Conservation (phyloP, 371 early-diverging fungal genomes). For the Actinomucor elegans region DNA sequence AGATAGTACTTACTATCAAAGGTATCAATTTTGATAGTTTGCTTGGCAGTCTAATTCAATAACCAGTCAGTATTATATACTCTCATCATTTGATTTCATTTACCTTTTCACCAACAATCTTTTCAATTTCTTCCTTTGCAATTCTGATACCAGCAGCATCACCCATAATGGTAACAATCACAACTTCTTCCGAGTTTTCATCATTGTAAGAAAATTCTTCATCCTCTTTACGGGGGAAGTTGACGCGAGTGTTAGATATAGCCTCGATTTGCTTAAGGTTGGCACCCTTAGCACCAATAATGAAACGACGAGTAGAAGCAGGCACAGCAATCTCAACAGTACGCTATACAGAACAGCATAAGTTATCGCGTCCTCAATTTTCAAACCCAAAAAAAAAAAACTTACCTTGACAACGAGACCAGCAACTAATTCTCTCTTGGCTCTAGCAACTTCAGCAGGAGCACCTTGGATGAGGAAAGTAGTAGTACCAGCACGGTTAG, state of each 20-base stretch:
- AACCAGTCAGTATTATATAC: neutral
- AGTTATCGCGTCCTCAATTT: neutral
- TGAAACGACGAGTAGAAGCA: constrained; percentile 73
- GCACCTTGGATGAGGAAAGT: constrained; percentile 87
- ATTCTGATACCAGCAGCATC: constrained; percentile 79
- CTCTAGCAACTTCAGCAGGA: constrained; percentile 72
- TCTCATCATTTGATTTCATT: neutral
- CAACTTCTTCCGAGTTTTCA: constrained; percentile 56
- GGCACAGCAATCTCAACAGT: constrained; percentile 73
- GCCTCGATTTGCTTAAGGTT: constrained; percentile 74
- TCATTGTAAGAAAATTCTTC: constrained; percentile 40
- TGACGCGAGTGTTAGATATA: constrained; percentile 78
- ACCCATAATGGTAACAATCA: constrained; percentile 80
- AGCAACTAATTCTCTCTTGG: constrained; percentile 77
- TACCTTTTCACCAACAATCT: constrained; percentile 77
- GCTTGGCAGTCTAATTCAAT: constrained; percentile 52
- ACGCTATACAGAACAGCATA: constrained; percentile 27
- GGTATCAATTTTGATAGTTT: constrained; percentile 53
- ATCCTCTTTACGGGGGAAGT: constrained; percentile 64
- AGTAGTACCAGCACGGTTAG: constrained; percentile 74
- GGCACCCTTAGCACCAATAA: constrained; percentile 85
- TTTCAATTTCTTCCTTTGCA: constrained; percentile 87
- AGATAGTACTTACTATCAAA: constrained; percentile 72
- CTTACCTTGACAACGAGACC: constrained; percentile 76
- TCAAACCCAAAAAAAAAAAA: neutral